phyloP scores from a whole-genome alignment of 345 rosid genomes.

The Lumnitzera littorea region DNA sequence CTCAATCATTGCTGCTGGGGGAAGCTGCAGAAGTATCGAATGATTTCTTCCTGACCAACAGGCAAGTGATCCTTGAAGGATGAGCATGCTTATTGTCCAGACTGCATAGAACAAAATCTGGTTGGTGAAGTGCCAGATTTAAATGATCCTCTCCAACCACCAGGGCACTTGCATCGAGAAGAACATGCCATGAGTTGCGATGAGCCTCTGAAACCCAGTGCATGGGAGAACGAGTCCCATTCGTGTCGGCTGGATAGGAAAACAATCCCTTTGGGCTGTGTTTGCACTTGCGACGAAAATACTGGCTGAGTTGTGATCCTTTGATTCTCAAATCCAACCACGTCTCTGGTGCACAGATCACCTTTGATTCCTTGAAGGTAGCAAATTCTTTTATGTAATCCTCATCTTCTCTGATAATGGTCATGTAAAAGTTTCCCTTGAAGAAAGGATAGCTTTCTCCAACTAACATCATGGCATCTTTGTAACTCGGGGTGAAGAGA shows the following conservation, averaged over 20 bases:
- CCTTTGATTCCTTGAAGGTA: conserved; percentile 54
- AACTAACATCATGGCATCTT: conserved; percentile 58
- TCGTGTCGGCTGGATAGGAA: conserved; percentile 51
- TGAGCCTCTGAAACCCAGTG: conserved; percentile 78
- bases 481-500: conserved; percentile 56
- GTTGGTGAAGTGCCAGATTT: conserved; percentile 51
- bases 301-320: conserved; percentile 70
- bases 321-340: conserved; percentile 77
- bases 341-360: conserved; percentile 48
- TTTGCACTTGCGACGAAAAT: conserved; percentile 63
- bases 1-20: conserved; percentile 12
- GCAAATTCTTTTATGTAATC: conserved; percentile 56
- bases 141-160: conserved; percentile 39
- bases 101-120: conserved; percentile 57
- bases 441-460: conserved; percentile 76
- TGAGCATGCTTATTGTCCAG: conserved; percentile 36
- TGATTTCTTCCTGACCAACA: conserved; percentile 58
- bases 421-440: conserved; percentile 60
- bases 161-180: conserved; percentile 48
- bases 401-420: conserved; percentile 29
- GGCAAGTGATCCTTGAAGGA: conserved; percentile 49
- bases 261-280: conserved; percentile 56
- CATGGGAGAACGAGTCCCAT: conserved; percentile 52
- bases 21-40: conserved; percentile 36
- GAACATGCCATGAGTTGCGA: conserved; percentile 65